phyloP scores from a whole-genome alignment of 202 grass and related monocot species.

The Alloteropsis angusta region DNA sequence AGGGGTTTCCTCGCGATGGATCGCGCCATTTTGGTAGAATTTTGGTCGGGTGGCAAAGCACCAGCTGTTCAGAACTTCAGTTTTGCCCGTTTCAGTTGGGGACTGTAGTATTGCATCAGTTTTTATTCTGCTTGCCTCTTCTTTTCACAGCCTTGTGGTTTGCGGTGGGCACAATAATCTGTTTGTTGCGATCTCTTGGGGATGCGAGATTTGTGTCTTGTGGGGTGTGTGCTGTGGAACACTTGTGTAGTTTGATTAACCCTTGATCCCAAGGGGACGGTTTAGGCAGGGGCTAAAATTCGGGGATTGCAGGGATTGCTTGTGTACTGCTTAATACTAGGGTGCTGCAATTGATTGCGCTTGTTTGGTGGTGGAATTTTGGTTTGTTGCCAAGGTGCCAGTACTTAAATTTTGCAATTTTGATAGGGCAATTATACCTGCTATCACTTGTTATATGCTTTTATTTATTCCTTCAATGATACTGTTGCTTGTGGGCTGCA shows the following conservation, averaged over 20 bases:
- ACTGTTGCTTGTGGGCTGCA: neutral
- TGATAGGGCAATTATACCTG: neutral
- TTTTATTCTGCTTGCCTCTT: neutral
- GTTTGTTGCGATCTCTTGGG: neutral
- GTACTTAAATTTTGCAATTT: neutral
- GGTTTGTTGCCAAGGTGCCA: neutral
- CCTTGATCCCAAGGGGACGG: neutral
- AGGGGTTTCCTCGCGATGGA: neutral
- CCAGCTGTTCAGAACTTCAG: neutral
- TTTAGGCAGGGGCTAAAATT: neutral
- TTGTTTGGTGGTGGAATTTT: neutral
- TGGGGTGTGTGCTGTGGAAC: neutral
- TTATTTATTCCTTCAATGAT: neutral
- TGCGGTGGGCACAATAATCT: neutral
- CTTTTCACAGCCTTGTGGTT: neutral
- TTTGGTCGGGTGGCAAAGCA: neutral
- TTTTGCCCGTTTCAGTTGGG: neutral
- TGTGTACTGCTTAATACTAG: neutral
- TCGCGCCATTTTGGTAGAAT: neutral
- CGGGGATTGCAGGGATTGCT: neutral
- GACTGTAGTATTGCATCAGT: neutral
- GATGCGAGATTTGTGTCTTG: neutral
- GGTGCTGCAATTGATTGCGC: neutral
- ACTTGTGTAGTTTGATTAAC: neutral
- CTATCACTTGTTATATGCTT: neutral